These are phyloP conservation scores for Trifolium subterraneum DNA, from an alignment of 306 rosid genomes.

Conservation along the genomic window DNA sequence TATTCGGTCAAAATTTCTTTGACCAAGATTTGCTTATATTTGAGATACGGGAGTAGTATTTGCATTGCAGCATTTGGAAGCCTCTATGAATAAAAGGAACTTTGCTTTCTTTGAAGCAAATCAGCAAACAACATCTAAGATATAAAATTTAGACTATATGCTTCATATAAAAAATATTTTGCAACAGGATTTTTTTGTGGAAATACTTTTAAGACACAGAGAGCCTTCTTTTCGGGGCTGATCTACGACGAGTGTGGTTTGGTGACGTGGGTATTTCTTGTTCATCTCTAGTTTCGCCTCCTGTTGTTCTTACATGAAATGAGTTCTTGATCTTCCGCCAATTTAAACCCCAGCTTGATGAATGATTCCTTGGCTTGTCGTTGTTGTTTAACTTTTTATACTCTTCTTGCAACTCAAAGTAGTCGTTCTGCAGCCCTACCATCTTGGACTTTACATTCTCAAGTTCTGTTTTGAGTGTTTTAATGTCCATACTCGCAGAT, in stretches of 20 bases:
- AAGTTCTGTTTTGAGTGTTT: constrained; percentile 73
- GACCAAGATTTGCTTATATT: too few relatives aligned
- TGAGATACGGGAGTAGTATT: too few relatives aligned
- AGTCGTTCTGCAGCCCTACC: constrained; percentile 76
- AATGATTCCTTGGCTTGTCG: constrained; percentile 56
- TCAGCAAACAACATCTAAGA: constrained; percentile 20
- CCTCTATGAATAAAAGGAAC: neutral
- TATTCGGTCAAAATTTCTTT: too few relatives aligned
- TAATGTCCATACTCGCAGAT: constrained; percentile 49
- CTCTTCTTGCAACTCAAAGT: constrained; percentile 75
- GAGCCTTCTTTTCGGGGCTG: constrained; percentile 52
- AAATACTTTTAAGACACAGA: constrained; percentile 57
- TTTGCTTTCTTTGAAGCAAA: constrained; percentile 22
- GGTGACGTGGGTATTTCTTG: constrained; percentile 48
- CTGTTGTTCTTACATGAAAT: constrained; percentile 63
- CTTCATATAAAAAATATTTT: constrained; percentile 39
- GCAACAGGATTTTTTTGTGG: constrained; percentile 29
- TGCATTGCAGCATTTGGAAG: constrained; percentile 28
- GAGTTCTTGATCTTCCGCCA: constrained; percentile 85
- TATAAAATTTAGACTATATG: constrained; percentile 16
- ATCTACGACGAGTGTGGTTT: constrained; percentile 35
- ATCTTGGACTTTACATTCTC: constrained; percentile 66
- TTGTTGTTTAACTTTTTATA: constrained; percentile 61
- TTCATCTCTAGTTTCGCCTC: constrained; percentile 52
- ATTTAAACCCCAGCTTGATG: constrained; percentile 60